Base-by-base conservation (phyloP, 2,329 filamentous ascomycete species). In the Chaetothyriales sp. region DNA sequence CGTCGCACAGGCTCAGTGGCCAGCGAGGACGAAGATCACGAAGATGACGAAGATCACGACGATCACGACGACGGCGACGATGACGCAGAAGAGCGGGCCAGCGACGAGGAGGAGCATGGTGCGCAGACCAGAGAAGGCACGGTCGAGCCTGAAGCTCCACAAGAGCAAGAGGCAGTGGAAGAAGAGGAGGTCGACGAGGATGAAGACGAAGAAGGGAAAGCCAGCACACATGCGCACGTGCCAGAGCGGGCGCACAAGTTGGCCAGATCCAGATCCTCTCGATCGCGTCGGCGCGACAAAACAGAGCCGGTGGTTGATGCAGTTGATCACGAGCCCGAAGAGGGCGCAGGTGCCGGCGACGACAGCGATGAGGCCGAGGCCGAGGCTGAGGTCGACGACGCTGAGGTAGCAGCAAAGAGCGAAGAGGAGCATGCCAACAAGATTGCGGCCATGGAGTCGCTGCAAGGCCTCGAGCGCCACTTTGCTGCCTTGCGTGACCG, bases 401-500 rank as follows among this genome's bases (percentile, higher is more conserved):
- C 63, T 20, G 70, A 73, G 48, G 65, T 64, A 5, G 55, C 62
- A n/a, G 66, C 69, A n/a, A 75, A 71, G 59, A 65, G 65, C 18
- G 74, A 76, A 58, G 74, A 77, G 66, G 73, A 74, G 60, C 65
- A 85, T 57, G 79, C 85, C 61, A 81, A 80, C 63, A 92, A 90
- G 69, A 81, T 81, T 62, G 77, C 78, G 32, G 89, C 89, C 0
- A 82, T 89, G 63, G 85, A 88, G 51, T 80, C 87, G 58, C 76
- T 95, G 60, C 75, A 79, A 18, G 77, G 79, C 18, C 84, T 98
- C 44, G 90, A 96, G 64, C 84, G 84, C 65, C 86, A 92, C 63
- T 98, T 98, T 68, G 80, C 83, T 53, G 77, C 84, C 18, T 86
- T 96, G 62, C 79, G 88, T 61, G 88, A 75, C 59, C 43, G 88